Percentiles rank a stretch among this genome's conserved stretches.
Evolutionary conservation across 2,329 filamentous ascomycete species (phyloP).

Genomic region (Fusarium concolor): DNA sequence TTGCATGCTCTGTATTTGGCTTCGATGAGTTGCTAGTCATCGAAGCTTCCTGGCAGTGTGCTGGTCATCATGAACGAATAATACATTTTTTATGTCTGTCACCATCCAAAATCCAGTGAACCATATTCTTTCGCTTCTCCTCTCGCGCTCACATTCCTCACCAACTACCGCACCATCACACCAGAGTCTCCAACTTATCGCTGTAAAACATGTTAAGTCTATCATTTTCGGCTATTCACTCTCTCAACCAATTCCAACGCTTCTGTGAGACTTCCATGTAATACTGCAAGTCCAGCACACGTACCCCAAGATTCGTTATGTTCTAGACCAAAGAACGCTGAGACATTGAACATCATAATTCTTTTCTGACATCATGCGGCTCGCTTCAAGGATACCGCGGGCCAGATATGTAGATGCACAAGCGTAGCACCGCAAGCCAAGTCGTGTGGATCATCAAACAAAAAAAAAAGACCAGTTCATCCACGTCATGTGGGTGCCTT

Average conservation of each 20-base stretch:
- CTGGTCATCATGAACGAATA: too few species aligned
- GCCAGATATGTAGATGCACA: constrained; percentile 23
- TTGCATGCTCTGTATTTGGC: too few species aligned
- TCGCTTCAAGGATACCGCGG: constrained; percentile 23
- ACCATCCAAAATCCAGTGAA: not conserved
- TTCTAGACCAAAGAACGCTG: constrained; percentile 8
- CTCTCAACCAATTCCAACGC: not conserved
- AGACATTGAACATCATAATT: constrained; percentile 7
- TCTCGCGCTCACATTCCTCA: not conserved
- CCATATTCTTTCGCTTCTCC: not conserved
- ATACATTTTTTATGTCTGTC: too few species aligned
- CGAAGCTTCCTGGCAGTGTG: too few species aligned
- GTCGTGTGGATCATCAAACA: constrained; percentile 23
- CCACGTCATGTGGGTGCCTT: constrained; percentile 19
- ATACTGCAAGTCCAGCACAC: not conserved
- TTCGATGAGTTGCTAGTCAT: too few species aligned
- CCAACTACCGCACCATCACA: not conserved
- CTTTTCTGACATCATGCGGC: constrained; percentile 24
- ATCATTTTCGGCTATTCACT: constrained; percentile 18
- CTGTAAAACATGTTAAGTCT: constrained; percentile 9
- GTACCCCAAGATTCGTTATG: constrained; percentile 2
- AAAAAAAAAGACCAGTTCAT: constrained; percentile 32
- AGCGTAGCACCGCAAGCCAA: constrained; percentile 13
- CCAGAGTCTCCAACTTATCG: not conserved
- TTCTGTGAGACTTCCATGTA: constrained; percentile 1